These are phyloP conservation scores for Gossypium schwendimanii DNA, from an alignment of 441 rosid genomes.

Conservation along the genomic window DNA sequence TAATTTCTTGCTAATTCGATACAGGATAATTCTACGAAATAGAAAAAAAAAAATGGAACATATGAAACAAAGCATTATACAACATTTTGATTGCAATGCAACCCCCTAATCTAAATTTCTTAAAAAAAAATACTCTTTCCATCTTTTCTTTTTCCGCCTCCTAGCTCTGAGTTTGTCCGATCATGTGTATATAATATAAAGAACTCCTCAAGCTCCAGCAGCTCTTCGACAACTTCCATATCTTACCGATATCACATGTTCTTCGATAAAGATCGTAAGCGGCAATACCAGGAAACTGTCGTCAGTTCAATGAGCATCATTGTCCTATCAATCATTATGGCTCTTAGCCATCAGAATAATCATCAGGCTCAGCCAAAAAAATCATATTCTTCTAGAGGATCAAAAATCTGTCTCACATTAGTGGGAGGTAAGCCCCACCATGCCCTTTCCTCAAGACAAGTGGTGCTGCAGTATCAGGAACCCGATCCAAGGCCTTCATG, in stretches of 20 bases:
- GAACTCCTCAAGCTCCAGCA: neutral
- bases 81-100: conserved; percentile 3
- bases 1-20: conserved; percentile 4
- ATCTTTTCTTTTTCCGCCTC: neutral
- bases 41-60: neutral
- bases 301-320: neutral
- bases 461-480: conserved; percentile 73
- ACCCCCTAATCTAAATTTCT: conserved; percentile 16
- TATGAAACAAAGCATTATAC: conserved; percentile 19
- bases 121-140: neutral
- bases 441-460: conserved; percentile 85
- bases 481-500: conserved; percentile 56
- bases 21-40: neutral
- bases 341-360: neutral
- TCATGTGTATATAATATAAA: neutral
- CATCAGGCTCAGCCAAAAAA: neutral
- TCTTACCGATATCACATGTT: conserved; percentile 1
- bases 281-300: neutral
- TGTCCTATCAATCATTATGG: conserved; percentile 1
- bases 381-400: neutral
- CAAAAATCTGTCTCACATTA: conserved; percentile 49
- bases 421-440: conserved; percentile 91
- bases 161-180: neutral
- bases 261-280: neutral
- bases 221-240: neutral